Percentiles rank a stretch among this genome's conserved stretches.
Evolutionary conservation across 768 basidiomycete genomes (phyloP).

Genomic region (Ephemerocybe angulata): DNA sequence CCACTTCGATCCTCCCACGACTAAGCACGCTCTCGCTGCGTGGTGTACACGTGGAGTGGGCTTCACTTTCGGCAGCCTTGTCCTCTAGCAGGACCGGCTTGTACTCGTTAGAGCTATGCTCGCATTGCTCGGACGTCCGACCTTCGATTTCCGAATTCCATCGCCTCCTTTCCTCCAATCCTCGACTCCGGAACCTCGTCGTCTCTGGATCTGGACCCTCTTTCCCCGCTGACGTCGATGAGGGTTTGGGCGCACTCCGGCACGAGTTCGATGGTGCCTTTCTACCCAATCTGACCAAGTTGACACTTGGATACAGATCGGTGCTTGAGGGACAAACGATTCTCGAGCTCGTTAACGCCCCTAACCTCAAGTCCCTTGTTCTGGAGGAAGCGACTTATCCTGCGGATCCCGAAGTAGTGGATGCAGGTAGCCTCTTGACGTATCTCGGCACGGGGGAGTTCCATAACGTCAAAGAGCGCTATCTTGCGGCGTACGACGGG

Average conservation of each 20-base stretch:
- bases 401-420: constrained; percentile 35
- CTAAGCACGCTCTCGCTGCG: constrained; percentile 47
- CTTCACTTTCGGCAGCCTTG: constrained; percentile 35
- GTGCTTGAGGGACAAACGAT: constrained; percentile 33
- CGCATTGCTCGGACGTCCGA: constrained; percentile 52
- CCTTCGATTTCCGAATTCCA: constrained; percentile 44
- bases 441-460: constrained; percentile 35
- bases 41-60: constrained; percentile 59
- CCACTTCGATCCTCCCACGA: constrained; percentile 33
- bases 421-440: constrained; percentile 36
- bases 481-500: constrained; percentile 12
- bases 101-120: constrained; percentile 44
- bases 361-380: constrained; percentile 31
- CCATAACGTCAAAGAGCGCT: constrained; percentile 15
- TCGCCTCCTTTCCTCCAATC: constrained; percentile 38
- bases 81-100: constrained; percentile 17
- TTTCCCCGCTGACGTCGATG: constrained; percentile 24
- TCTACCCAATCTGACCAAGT: constrained; percentile 34
- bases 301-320: constrained; percentile 45
- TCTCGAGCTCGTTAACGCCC: constrained; percentile 40
- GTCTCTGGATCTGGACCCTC: constrained; percentile 48
- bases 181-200: constrained; percentile 38
- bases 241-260: constrained; percentile 10
- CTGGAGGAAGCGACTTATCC: constrained; percentile 47
- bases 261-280: constrained; percentile 28